These are phyloP conservation scores for Coemansia guatemalensis DNA, from an alignment of 192 early-diverging fungal species.

Conservation along the genomic window DNA sequence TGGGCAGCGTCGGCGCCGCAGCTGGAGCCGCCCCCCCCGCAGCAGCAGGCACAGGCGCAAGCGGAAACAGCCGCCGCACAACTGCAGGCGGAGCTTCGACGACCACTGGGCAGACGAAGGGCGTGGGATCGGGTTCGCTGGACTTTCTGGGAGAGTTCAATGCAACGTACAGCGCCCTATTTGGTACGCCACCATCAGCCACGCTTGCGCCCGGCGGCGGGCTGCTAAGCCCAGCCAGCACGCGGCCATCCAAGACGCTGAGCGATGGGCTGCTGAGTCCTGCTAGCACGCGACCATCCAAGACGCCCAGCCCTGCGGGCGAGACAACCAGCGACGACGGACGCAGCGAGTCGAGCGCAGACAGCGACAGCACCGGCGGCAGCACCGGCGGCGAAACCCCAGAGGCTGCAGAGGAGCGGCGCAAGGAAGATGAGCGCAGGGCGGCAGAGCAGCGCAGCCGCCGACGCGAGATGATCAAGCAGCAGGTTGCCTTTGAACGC, in stretches of 20 bases:
- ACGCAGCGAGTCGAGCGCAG: slow-evolving; percentile 23
- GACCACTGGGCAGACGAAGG: background rate
- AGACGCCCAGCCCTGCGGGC: slow-evolving; percentile 4
- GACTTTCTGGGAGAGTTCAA: slow-evolving; percentile 48
- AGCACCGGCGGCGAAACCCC: slow-evolving; percentile 18
- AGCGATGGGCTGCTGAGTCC: slow-evolving; percentile 33
- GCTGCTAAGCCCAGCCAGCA: background rate
- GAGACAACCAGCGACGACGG: slow-evolving; percentile 4
- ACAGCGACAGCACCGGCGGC: slow-evolving; percentile 30
- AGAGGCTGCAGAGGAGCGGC: slow-evolving; percentile 40
- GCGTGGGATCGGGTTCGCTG: background rate
- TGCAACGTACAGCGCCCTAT: slow-evolving; percentile 44
- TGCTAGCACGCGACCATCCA: slow-evolving; percentile 17
- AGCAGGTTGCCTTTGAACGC: slow-evolving; percentile 55
- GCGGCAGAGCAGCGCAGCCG: slow-evolving; percentile 46
- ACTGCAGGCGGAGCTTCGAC: background rate
- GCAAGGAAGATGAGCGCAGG: slow-evolving; percentile 51
- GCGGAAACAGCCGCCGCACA: background rate
- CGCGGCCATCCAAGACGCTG: background rate
- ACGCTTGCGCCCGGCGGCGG: background rate
- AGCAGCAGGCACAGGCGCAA: background rate
- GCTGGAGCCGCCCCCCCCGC: slow-evolving; percentile 4
- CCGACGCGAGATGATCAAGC: slow-evolving; percentile 51
- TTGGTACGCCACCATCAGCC: slow-evolving; percentile 33
- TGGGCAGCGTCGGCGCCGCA: slow-evolving; percentile 5